These are phyloP conservation scores for Pseudomassariella vexata DNA, from an alignment of 2,329 filamentous ascomycete species.

Conservation along the genomic window DNA sequence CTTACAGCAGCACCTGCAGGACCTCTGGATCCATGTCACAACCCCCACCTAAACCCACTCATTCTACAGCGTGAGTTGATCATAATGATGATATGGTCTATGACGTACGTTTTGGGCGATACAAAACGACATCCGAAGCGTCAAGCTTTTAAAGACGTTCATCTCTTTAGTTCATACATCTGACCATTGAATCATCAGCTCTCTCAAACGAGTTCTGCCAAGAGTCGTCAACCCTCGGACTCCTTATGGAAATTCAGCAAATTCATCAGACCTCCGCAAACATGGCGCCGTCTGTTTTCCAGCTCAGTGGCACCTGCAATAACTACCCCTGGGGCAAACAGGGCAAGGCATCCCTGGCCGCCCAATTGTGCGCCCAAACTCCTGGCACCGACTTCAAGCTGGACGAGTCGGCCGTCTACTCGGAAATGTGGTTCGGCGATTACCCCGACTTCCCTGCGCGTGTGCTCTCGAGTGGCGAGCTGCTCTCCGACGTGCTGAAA, in stretches of 20 bases:
- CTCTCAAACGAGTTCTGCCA: no score
- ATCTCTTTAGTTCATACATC: no score
- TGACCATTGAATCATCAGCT: no score
- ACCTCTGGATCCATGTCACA: no score
- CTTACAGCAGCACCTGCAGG: no score
- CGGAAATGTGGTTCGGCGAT: conserved; percentile 71
- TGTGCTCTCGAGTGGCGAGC: conserved; percentile 55
- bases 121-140: no score
- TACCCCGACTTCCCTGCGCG: conserved; percentile 66
- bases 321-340: conserved; percentile 68
- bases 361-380: conserved; percentile 58
- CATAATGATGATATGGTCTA: no score
- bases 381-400: conserved; percentile 58
- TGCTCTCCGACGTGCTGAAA: conserved; percentile 59
- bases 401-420: conserved; percentile 57
- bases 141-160: no score
- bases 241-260: not conserved
- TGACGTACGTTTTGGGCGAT: no score
- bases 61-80: no score
- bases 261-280: not conserved
- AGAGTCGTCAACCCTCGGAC: no score
- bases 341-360: conserved; percentile 60
- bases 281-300: conserved; percentile 31
- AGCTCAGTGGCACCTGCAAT: conserved; percentile 42
- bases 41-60: no score